A percentile compares a stretch with the other conserved stretches of the same genome.
Conservation (phyloP, 2,329 filamentous ascomycete genomes). For the Coniochaeta prunicola region DNA sequence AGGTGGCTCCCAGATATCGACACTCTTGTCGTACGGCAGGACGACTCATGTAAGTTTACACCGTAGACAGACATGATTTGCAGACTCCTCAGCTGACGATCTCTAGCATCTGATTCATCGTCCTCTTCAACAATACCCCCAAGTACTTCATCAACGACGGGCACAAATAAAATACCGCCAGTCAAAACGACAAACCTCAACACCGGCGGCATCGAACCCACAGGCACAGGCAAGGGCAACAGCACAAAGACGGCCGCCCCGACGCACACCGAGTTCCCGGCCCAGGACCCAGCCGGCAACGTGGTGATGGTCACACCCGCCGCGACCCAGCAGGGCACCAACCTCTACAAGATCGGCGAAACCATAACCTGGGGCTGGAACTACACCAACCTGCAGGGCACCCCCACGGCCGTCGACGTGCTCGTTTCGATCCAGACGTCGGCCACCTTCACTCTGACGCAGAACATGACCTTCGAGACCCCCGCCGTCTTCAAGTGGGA, state of each 20-base stretch:
- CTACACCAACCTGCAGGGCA: constrained; percentile 53
- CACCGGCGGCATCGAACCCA: constrained; percentile 10
- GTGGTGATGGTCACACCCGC: constrained; percentile 47
- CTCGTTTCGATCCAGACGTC: constrained; percentile 46
- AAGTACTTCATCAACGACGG: constrained; percentile 9
- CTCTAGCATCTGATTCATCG: too few relatives aligned
- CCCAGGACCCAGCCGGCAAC: constrained; percentile 39
- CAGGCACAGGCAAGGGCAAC: constrained; percentile 16
- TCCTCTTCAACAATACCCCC: constrained; percentile 3
- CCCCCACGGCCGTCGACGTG: constrained; percentile 54
- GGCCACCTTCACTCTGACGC: constrained; percentile 52
- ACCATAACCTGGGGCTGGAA: constrained; percentile 57
- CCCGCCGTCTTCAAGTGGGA: constrained; percentile 51
- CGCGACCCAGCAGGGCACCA: constrained; percentile 30
- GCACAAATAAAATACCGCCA: constrained; percentile 15
- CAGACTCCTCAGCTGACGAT: neutral
- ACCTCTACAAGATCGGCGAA: constrained; percentile 55
- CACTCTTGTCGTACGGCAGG: constrained; percentile 43
- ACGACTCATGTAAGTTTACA: constrained; percentile 13
- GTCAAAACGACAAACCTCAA: constrained; percentile 11
- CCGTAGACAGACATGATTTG: neutral
- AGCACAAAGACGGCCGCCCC: constrained; percentile 8
- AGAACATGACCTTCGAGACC: constrained; percentile 53
- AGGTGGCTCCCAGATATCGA: constrained; percentile 47
- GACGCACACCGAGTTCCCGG: constrained; percentile 33